Conservation (phyloP, 139 green algal species). For the Micractinium sp. region DNA sequence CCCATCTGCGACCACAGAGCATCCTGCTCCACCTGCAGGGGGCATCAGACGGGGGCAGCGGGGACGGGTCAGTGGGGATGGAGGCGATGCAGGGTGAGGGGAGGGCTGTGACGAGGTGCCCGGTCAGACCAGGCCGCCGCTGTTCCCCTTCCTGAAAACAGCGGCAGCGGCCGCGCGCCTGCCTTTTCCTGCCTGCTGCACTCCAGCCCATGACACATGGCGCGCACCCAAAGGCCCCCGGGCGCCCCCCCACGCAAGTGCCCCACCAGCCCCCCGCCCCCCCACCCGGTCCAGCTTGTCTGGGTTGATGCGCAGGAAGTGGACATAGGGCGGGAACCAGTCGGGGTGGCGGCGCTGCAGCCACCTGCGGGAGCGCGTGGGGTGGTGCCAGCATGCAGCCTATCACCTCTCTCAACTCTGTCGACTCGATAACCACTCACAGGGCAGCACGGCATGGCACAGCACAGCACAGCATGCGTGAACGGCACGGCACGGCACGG, state of each 20-base stretch:
- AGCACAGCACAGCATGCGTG: background rate
- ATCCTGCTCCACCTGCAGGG: conserved; percentile 22
- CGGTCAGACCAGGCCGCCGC: no score
- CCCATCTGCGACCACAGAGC: conserved; percentile 3
- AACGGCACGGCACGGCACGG: background rate
- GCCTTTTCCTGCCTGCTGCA: background rate
- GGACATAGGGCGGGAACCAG: conserved; percentile 36
- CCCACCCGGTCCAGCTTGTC: conserved; percentile 35
- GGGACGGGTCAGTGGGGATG: no score
- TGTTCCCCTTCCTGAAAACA: no score
- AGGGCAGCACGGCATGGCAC: background rate
- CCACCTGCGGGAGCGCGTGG: background rate
- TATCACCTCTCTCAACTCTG: background rate
- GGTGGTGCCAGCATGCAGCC: background rate
- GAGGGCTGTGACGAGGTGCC: no score
- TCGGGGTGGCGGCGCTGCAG: conserved; percentile 18
- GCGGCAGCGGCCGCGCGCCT: background rate
- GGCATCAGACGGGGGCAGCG: no score
- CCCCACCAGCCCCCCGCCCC: no score
- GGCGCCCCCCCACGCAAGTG: background rate
- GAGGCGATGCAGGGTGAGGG: no score
- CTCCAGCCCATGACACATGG: no score
- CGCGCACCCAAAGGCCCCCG: no score
- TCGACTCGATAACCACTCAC: background rate
- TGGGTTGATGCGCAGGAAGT: conserved; percentile 42